Base-by-base conservation (phyloP, 1,139 yeast species). In the Suhomyces bribrorum region DNA sequence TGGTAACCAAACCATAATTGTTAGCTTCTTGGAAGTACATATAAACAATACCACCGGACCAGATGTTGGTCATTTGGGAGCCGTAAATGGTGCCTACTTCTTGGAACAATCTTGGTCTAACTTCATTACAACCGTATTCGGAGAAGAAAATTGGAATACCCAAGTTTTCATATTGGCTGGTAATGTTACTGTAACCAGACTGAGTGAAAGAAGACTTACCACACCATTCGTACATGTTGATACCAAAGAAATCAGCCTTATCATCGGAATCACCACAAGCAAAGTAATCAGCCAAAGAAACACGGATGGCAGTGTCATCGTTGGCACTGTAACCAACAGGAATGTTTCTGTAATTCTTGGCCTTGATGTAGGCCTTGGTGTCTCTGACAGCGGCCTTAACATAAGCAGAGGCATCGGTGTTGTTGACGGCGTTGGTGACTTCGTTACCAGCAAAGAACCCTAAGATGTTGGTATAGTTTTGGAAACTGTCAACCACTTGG, bases 151-250 rank as follows among this genome's bases (percentile, higher is more conserved):
- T 69, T 36, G 97, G 97, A 41, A 88, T 71, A 22, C 94, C 81
- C 57, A 83, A 64, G 62, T 83, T 77, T 38, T 72, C 48, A 63
- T 86, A 87, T 50, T 85, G 86, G 33, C 72, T 65, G 31, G 96
- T 86, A 66, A 90, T 80, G 47, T 70, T 81, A 48, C 69, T 62
- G 69, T 84, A 89, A 50, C 96, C 96, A 33, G 95, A 86, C 12
- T 59, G 47, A 34, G 63, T 47, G 69, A 73, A 88, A 41, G 79
- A 61, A 18, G 92, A 79, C 31, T 64, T 53, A 50, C 96, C 96
- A 75, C 97, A 89, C 96, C 96, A 89, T 70, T 86, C 94, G 73
- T 89, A 89, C 88, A 86, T 86, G 78, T 89, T 89, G 57, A 88
- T 82, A 70, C 96, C 96, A 62, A 86, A 88, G 72, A 89, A 87